Percentiles rank a stretch among this genome's conserved stretches.
These are phyloP conservation scores for Tetrapisispora namnaoensis DNA, from an alignment of 805 yeast species.

Conservation along the genomic window DNA sequence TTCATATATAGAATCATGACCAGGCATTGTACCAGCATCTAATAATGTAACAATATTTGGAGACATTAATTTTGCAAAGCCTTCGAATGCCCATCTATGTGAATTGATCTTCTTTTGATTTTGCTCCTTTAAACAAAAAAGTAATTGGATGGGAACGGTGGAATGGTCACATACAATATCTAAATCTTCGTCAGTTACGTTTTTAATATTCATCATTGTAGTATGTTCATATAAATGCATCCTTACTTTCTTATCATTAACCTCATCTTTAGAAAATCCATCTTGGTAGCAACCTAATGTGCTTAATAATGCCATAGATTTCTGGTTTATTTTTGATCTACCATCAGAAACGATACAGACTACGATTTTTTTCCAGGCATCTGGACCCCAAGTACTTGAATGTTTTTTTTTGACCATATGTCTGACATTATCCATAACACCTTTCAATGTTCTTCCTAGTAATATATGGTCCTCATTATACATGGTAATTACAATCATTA, in stretches of 20 bases:
- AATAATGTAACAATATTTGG: constrained; percentile 78
- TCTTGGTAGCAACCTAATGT: constrained; percentile 90
- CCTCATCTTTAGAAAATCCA: constrained; percentile 87
- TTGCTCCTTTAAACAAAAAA: constrained; percentile 83
- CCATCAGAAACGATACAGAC: constrained; percentile 90
- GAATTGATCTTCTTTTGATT: constrained; percentile 88
- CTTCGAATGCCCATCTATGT: constrained; percentile 94
- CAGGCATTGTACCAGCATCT: constrained; percentile 93
- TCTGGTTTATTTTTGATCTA: constrained; percentile 68
- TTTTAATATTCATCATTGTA: constrained; percentile 76
- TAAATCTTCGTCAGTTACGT: constrained; percentile 51
- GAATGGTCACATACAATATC: constrained; percentile 40
- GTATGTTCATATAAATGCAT: constrained; percentile 93
- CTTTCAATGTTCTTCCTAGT: constrained; percentile 77
- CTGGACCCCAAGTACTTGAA: constrained; percentile 83
- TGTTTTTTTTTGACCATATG: constrained; percentile 58
- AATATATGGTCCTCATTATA: constrained; percentile 81
- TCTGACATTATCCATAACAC: constrained; percentile 78
- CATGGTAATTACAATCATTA: constrained; percentile 78
- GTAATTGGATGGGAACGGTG: constrained; percentile 74
- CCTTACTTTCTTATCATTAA: constrained; percentile 70
- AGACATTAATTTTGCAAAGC: constrained; percentile 70
- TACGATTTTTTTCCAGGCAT: constrained; percentile 89
- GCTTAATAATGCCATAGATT: constrained; percentile 70
- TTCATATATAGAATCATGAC: constrained; percentile 72